Conservation (phyloP, 2,329 filamentous ascomycete genomes). For the Aspergillus alliaceus region DNA sequence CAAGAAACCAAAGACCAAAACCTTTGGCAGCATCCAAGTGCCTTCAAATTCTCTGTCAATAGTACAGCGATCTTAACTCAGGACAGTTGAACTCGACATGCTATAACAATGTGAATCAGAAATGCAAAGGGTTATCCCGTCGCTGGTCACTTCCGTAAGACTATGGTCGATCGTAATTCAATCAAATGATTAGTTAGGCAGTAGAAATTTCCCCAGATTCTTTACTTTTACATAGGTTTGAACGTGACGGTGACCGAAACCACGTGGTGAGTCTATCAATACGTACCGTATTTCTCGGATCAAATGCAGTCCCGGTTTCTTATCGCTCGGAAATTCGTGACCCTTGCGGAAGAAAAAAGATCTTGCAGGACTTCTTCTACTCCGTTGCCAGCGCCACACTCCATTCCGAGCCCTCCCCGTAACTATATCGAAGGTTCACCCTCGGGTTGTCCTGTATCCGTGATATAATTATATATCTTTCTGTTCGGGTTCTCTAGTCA, state of each 20-base stretch:
- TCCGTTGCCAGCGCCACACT: background rate
- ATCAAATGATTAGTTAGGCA: no score
- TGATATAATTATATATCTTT: background rate
- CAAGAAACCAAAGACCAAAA: background rate
- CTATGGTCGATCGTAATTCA: background rate
- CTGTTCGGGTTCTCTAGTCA: background rate
- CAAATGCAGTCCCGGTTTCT: conserved; percentile 25
- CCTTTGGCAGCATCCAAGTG: no score
- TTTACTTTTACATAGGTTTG: background rate
- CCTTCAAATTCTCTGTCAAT: background rate
- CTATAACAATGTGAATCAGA: background rate
- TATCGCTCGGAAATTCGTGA: conserved; percentile 18
- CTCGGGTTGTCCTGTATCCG: background rate
- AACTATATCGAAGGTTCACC: background rate
- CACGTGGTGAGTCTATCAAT: background rate
- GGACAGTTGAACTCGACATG: background rate
- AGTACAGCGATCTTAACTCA: background rate
- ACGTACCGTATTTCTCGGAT: conserved; percentile 14
- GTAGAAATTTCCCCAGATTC: background rate
- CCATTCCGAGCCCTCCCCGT: background rate
- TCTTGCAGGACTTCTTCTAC: background rate
- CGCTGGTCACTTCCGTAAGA: background rate
- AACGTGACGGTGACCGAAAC: background rate
- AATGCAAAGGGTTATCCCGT: background rate
- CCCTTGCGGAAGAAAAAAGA: conserved; percentile 19